phyloP scores from a whole-genome alignment of 352 stramenopile species.

The Pythium scleroteichum region DNA sequence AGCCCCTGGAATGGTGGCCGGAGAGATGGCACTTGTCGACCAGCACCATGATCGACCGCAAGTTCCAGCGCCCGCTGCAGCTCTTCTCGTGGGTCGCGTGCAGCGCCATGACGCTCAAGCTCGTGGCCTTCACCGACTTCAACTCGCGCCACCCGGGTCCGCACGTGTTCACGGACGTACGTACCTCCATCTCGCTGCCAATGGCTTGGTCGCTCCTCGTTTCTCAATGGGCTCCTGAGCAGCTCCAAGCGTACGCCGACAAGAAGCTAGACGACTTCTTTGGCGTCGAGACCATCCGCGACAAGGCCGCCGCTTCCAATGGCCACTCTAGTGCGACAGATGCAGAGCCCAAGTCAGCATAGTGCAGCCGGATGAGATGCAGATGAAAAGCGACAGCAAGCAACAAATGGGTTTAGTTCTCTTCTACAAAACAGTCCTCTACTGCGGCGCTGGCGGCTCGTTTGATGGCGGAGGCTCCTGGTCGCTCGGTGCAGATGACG shows the following conservation, averaged over 20 bases:
- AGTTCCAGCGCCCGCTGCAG: constrained; percentile 82
- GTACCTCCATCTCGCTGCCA: constrained; percentile 13
- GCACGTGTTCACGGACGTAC: constrained; percentile 80
- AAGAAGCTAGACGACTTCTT: constrained; percentile 88
- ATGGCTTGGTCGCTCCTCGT: not conserved
- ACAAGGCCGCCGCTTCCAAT: constrained; percentile 2
- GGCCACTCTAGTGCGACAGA: not conserved
- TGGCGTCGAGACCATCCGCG: constrained; percentile 54
- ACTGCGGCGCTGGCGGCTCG: constrained; percentile 17
- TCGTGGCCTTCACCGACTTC: constrained; percentile 88
- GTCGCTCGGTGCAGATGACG: constrained; percentile 22
- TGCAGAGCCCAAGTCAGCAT: not conserved
- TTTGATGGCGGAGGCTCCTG: constrained; percentile 16
- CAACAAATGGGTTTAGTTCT: not conserved
- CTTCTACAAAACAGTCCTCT: constrained; percentile 11
- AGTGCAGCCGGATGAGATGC: not conserved
- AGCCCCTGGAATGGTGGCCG: not conserved
- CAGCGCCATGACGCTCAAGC: constrained; percentile 76
- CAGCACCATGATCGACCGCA: constrained; percentile 75
- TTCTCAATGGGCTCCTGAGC: not conserved
- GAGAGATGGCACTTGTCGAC: no score
- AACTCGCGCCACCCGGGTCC: constrained; percentile 49
- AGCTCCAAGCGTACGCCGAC: constrained; percentile 80
- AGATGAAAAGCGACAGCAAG: not conserved
- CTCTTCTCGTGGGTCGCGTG: constrained; percentile 83